These are phyloP conservation scores for Coemansia asiatica DNA, from an alignment of 192 early-diverging fungal species.

Conservation along the genomic window DNA sequence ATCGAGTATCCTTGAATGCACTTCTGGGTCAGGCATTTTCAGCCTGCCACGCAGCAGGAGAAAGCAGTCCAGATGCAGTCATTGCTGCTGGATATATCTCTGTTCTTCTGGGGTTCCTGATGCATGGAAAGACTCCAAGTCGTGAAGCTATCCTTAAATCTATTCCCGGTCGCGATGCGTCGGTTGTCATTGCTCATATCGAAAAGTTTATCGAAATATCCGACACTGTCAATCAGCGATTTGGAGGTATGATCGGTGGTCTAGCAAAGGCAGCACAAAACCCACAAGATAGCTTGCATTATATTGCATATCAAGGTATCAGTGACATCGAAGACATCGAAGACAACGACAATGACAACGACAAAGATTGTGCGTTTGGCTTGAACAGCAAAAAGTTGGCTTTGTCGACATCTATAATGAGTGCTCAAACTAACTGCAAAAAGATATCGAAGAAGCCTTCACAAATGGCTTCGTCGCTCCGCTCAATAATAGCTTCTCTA, in stretches of 20 bases:
- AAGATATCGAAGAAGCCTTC: too few species aligned
- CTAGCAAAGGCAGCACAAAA: slow-evolving; percentile 9
- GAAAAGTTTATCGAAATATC: slow-evolving; percentile 40
- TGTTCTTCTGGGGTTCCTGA: slow-evolving; percentile 41
- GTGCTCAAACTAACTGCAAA: too few species aligned
- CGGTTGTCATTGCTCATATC: slow-evolving; percentile 27
- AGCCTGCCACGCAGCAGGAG: slow-evolving; percentile 16
- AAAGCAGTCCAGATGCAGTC: slow-evolving; percentile 23
- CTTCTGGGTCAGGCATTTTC: slow-evolving; percentile 37
- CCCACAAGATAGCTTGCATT: not conserved
- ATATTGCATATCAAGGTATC: not conserved
- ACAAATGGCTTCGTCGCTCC: slow-evolving; percentile 18
- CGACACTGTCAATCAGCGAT: slow-evolving; percentile 29
- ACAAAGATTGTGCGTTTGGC: too few species aligned
- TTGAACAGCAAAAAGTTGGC: too few species aligned
- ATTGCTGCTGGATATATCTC: slow-evolving; percentile 47
- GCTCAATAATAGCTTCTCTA: slow-evolving; percentile 22
- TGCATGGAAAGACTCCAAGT: slow-evolving; percentile 19
- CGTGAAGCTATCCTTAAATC: slow-evolving; percentile 17
- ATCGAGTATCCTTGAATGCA: slow-evolving; percentile 20
- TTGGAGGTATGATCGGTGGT: slow-evolving; percentile 32
- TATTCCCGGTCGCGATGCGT: slow-evolving; percentile 22
- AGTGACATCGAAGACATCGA: not conserved
- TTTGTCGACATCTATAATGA: too few species aligned
- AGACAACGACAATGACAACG: too few species aligned